Percentiles rank a stretch among this genome's conserved stretches.
phyloP scores from a whole-genome alignment of 495 filamentous ascomycete species.

The Bacidia rubella region DNA sequence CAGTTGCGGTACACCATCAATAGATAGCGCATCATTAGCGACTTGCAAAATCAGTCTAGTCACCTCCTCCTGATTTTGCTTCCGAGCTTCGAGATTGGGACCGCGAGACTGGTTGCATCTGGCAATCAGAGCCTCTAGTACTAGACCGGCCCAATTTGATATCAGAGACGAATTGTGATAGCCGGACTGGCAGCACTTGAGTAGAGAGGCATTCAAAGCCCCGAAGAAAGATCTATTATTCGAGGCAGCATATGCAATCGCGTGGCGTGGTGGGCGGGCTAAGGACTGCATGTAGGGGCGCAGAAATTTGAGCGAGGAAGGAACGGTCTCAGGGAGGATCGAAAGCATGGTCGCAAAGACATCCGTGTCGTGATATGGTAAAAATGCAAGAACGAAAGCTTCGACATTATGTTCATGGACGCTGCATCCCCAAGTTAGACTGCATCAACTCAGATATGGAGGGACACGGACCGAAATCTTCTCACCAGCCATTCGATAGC shows the following conservation, averaged over 20 bases:
- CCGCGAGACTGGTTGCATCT: slow-evolving; percentile 66
- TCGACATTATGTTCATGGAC: slow-evolving; percentile 82
- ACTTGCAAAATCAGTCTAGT: slow-evolving; percentile 60
- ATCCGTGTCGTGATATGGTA: slow-evolving; percentile 78
- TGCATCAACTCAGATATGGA: slow-evolving; percentile 31
- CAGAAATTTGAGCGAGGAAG: slow-evolving; percentile 67
- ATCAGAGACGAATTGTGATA: slow-evolving; percentile 63
- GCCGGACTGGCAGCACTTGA: slow-evolving; percentile 49
- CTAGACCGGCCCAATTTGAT: slow-evolving; percentile 76
- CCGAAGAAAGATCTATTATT: slow-evolving; percentile 58
- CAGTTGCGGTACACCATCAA: slow-evolving; percentile 60
- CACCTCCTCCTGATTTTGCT: slow-evolving; percentile 64
- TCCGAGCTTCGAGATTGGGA: slow-evolving; percentile 51
- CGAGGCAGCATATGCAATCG: slow-evolving; percentile 65
- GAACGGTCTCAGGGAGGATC: slow-evolving; percentile 59
- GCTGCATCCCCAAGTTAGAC: slow-evolving; percentile 37
- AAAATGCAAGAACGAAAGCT: slow-evolving; percentile 67
- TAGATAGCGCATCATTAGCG: slow-evolving; percentile 57
- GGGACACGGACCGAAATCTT: slow-evolving; percentile 74
- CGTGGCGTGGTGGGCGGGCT: slow-evolving; percentile 59
- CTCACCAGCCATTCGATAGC: slow-evolving; percentile 89
- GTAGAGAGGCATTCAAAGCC: slow-evolving; percentile 57
- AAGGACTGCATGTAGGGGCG: slow-evolving; percentile 67
- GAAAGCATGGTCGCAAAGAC: slow-evolving; percentile 71
- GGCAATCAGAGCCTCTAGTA: slow-evolving; percentile 64